Evolutionary conservation across 305 asterid species (phyloP), one percentile per base, ranked within the genome.

Genomic region (Fraxinus sp.): DNA sequence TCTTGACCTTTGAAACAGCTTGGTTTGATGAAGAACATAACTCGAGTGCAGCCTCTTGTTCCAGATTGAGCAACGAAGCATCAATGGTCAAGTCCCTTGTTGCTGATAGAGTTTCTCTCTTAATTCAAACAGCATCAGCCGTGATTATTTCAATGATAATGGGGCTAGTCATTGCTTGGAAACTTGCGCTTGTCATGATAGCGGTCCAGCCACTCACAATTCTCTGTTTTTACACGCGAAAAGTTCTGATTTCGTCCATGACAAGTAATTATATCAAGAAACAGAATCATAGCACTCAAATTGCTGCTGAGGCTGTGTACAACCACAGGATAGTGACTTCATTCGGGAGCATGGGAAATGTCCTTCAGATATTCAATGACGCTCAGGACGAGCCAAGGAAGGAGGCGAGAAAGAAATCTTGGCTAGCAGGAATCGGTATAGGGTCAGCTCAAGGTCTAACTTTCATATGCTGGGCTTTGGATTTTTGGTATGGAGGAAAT

Each of bases 381-480:
- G 24, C 24, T 22, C 24, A 22, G 24, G 24, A 22, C 24, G 24
- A 22, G 24, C 24, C 24, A 22, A 22, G 24, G 24, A 22, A 22
- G 24, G 24, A 22, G 24, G 24, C 24, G 24, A 22, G 24, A n/a
- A 93, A 89, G 90, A 94, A 94, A 74, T 87, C 98, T 6, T 92
- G 92, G 91, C 87, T 94, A 1, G 98, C 97, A 0, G 97, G 97
- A 44, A 79, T 89, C 0, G 97, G 97, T 6, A 93, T 93, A 11
- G 98, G 97, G 13, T 94, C 97, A 20, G 98, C 98, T 46, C 98
- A 94, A 33, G 97, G 98, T 16, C 85, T 94, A 20, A 91, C 97
- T 3, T 94, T 93, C 81, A 92, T 94, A 30, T 87, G 95, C 79
- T 93, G 98, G 98, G 98, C 98, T 16, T 83, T 94, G 66, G 98